These are phyloP conservation scores for Anisodus tanguticus DNA, from an alignment of 257 asterid species.

Conservation along the genomic window DNA sequence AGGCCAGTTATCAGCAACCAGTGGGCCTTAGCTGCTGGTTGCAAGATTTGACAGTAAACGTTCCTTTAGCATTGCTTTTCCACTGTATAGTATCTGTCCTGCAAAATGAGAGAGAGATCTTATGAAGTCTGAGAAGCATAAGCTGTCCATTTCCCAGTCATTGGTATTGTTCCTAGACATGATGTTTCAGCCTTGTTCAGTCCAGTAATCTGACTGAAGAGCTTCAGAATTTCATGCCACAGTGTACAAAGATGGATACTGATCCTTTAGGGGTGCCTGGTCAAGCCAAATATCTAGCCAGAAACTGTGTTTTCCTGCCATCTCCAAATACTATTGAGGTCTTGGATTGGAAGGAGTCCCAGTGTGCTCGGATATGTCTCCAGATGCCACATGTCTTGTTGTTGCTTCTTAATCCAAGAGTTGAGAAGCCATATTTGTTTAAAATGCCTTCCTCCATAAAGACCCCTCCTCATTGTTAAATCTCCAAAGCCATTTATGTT, in stretches of 20 bases:
- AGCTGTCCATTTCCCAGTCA: constrained; percentile 1
- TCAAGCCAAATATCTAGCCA: background rate
- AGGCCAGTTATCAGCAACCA: constrained; percentile 5
- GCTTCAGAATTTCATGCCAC: constrained; percentile 20
- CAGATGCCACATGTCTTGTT: background rate
- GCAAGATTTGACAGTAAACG: constrained; percentile 13
- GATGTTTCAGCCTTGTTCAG: constrained; percentile 17
- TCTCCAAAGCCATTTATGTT: constrained; percentile 19
- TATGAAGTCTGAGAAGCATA: constrained; percentile 21
- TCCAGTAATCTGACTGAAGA: constrained; percentile 9
- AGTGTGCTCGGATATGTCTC: background rate
- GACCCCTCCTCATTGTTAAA: background rate
- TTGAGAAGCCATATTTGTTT: constrained; percentile 12
- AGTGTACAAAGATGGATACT: background rate
- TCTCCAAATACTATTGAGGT: constrained; percentile 13
- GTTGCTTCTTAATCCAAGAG: constrained; percentile 4
- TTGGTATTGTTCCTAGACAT: background rate
- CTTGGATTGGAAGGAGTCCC: constrained; percentile 18
- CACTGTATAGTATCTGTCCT: background rate
- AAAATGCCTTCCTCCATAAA: background rate
- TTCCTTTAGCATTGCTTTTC: background rate
- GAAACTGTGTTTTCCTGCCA: background rate
- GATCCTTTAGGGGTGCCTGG: background rate
- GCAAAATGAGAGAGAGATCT: constrained; percentile 12
- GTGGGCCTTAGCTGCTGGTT: background rate